Percentiles rank a stretch among this genome's conserved stretches.
These are phyloP conservation scores for Cystobasidium tubakii DNA, from an alignment of 768 basidiomycete species.

Conservation along the genomic window DNA sequence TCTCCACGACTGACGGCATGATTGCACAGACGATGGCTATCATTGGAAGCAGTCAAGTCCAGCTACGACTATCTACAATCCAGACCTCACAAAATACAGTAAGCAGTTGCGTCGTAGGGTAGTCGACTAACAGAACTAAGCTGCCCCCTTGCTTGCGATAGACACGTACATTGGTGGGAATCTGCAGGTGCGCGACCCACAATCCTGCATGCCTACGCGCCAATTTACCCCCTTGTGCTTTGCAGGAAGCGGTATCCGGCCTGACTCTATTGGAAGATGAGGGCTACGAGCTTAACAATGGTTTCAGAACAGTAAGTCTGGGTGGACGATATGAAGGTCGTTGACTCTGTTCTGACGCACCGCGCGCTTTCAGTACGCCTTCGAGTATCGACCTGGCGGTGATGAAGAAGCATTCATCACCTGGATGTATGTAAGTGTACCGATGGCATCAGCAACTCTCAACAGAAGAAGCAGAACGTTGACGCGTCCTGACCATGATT, in stretches of 20 bases:
- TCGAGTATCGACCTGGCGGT: conserved; percentile 62
- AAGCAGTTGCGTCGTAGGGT: neutral
- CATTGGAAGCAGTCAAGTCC: neutral
- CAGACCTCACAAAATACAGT: neutral
- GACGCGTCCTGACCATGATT: conserved; percentile 46
- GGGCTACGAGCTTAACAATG: conserved; percentile 56
- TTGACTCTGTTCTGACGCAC: neutral
- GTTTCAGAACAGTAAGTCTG: conserved; percentile 53
- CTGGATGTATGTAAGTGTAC: conserved; percentile 54
- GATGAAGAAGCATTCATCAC: conserved; percentile 68
- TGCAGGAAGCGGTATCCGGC: conserved; percentile 70
- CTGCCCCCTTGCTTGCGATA: neutral
- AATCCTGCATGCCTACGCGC: too few species aligned
- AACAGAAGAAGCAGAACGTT: neutral
- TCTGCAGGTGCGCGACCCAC: neutral
- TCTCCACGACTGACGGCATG: conserved; percentile 51
- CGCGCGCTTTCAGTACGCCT: conserved; percentile 56
- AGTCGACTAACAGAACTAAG: neutral
- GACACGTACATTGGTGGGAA: conserved; percentile 53
- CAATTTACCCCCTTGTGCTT: conserved; percentile 48
- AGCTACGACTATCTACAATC: neutral
- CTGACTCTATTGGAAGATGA: conserved; percentile 57
- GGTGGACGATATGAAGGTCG: neutral
- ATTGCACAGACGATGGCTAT: conserved; percentile 54
- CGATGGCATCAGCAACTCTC: neutral